These are phyloP conservation scores for Suhomyces sp. DNA, from an alignment of 805 yeast genomes.

Conservation along the genomic window DNA sequence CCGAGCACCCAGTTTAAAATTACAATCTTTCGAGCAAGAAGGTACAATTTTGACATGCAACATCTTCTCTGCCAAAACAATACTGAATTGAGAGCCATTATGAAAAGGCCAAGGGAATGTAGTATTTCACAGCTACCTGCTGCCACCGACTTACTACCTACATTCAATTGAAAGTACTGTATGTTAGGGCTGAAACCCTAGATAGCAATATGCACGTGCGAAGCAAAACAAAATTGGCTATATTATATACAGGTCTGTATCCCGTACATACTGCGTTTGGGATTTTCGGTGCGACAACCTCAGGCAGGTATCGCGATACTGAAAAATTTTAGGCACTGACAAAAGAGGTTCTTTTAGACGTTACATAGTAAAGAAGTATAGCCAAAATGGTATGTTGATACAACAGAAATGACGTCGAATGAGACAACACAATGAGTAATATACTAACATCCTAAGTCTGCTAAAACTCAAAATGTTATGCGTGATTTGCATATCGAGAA, in stretches of 20 bases:
- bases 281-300: not conserved
- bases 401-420: not conserved
- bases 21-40: no score
- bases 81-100: no score
- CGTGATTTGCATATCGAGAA: slow-evolving; percentile 99
- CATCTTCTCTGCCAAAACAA: no score
- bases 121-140: no score
- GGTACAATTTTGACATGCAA: no score
- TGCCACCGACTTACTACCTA: not conserved
- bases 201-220: not conserved
- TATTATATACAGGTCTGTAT: not conserved
- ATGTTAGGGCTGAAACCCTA: slow-evolving; percentile 10
- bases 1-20: no score
- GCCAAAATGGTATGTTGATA: slow-evolving; percentile 21
- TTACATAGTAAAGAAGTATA: slow-evolving; percentile 11
- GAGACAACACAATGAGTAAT: not conserved
- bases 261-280: not conserved
- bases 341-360: slow-evolving; percentile 1
- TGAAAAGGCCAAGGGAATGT: no score
- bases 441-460: slow-evolving; percentile 22
- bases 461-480: slow-evolving; percentile 82
- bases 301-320: slow-evolving; percentile 4
- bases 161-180: not conserved
- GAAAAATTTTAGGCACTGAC: slow-evolving; percentile 13
- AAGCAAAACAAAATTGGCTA: not conserved